phyloP scores from a whole-genome alignment of 441 rosid species.

The Erodium trifolium region DNA sequence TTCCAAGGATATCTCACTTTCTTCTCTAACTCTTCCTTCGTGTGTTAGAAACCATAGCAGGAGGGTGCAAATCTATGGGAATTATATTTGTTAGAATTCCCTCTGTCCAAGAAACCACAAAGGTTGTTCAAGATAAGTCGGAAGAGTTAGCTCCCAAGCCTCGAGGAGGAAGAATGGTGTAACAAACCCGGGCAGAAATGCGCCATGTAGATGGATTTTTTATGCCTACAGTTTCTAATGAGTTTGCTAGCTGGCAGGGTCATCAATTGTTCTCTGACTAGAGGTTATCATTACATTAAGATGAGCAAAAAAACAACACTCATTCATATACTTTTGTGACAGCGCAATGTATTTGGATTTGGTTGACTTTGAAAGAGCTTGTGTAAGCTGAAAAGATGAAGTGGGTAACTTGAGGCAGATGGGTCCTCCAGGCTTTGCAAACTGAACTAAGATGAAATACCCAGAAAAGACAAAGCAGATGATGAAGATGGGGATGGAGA shows the following conservation, averaged over 20 bases:
- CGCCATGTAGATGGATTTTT: neutral
- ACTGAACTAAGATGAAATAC: neutral
- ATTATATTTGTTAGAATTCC: neutral
- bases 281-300: neutral
- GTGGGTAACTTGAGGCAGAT: neutral
- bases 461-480: neutral
- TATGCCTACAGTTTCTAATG: neutral
- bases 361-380: constrained; percentile 3
- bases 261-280: neutral
- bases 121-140: neutral
- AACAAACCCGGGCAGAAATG: neutral
- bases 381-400: neutral
- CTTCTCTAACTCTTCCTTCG: neutral
- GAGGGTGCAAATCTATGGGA: neutral
- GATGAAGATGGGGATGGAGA: too few species aligned
- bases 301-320: neutral
- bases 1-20: neutral
- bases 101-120: neutral
- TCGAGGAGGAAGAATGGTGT: neutral
- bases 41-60: neutral
- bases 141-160: too few species aligned
- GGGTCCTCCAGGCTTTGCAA: neutral
- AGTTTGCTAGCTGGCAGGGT: neutral
- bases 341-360: neutral
- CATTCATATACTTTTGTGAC: neutral